A percentile compares a stretch with the other conserved stretches of the same genome.
Evolutionary conservation across 1,284 basidiomycete genomes (phyloP).

Genomic region (Coriolopsis trogii): DNA sequence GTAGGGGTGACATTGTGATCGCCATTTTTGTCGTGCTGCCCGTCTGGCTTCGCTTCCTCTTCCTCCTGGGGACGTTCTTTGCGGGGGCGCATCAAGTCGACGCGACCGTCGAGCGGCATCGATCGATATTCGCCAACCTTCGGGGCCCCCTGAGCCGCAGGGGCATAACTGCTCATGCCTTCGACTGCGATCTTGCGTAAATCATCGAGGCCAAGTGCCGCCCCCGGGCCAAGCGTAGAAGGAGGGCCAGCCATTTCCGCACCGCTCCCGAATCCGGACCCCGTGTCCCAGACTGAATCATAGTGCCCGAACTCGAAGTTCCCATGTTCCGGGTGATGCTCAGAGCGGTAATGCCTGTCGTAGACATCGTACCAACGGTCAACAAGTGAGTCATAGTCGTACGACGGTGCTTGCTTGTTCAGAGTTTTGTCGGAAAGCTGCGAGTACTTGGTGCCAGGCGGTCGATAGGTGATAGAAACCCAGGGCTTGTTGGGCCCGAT

Average conservation of each 20-base stretch:
- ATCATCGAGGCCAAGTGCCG: constrained; percentile 64
- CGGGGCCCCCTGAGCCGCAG: constrained; percentile 9
- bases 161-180: constrained; percentile 44
- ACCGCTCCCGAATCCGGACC: constrained; percentile 28
- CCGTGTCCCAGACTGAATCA: constrained; percentile 73
- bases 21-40: constrained; percentile 10
- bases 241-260: constrained; percentile 32
- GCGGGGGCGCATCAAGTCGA: constrained; percentile 79
- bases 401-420: constrained; percentile 44
- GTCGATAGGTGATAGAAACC: constrained; percentile 70
- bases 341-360: constrained; percentile 80
- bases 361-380: constrained; percentile 93
- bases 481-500: constrained; percentile 96
- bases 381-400: constrained; percentile 79
- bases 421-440: constrained; percentile 22
- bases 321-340: constrained; percentile 39
- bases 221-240: constrained; percentile 27
- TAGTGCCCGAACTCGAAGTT: constrained; percentile 74
- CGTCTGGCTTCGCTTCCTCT: background rate
- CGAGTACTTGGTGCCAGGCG: constrained; percentile 48
- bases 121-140: constrained; percentile 76
- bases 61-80: constrained; percentile 33
- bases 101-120: constrained; percentile 83
- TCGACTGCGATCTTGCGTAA: constrained; percentile 68
- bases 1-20: constrained; percentile 24